A percentile compares a stretch with the other conserved stretches of the same genome.
These are phyloP conservation scores for Geranomyces variabilis DNA, from an alignment of 192 early-diverging fungal genomes.

Conservation along the genomic window DNA sequence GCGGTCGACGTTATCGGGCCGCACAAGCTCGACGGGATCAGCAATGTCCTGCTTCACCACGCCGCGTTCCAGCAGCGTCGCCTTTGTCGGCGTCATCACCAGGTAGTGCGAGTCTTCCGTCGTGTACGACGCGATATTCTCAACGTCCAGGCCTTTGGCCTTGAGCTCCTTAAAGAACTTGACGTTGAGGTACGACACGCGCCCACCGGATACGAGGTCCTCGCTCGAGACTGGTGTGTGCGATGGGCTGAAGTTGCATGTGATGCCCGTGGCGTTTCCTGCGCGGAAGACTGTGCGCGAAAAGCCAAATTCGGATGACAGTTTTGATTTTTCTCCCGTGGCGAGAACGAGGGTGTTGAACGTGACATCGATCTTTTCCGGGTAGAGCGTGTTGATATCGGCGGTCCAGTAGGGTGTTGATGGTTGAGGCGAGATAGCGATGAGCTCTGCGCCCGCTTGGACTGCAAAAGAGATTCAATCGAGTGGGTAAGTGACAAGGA, in stretches of 20 bases:
- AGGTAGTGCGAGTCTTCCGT: conserved; percentile 33
- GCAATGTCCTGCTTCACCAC: conserved; percentile 27
- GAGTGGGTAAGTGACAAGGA: not conserved
- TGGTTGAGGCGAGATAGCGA: not conserved
- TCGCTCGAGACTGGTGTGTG: not conserved
- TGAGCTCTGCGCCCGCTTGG: conserved; percentile 4
- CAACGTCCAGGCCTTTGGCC: conserved; percentile 25
- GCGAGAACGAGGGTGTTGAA: conserved; percentile 31
- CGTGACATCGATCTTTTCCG: not conserved
- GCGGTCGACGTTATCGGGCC: conserved; percentile 26
- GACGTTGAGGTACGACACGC: conserved; percentile 23
- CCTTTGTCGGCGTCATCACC: conserved; percentile 27
- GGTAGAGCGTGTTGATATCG: not conserved
- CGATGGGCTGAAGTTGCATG: conserved; percentile 25
- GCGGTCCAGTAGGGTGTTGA: conserved; percentile 29
- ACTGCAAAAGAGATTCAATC: conserved; percentile 1
- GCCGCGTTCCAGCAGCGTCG: conserved; percentile 20
- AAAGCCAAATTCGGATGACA: conserved; percentile 15
- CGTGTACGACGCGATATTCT: conserved; percentile 27
- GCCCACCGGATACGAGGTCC: conserved; percentile 16
- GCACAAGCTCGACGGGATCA: conserved; percentile 27
- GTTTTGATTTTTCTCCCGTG: conserved; percentile 26
- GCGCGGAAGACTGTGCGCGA: conserved; percentile 19
- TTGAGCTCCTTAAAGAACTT: conserved; percentile 28
- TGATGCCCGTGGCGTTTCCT: conserved; percentile 31